A percentile compares a stretch with the other conserved stretches of the same genome.
These are phyloP conservation scores for Pontederia crassipes DNA, from an alignment of 176 grass and related monocot species.

Conservation along the genomic window DNA sequence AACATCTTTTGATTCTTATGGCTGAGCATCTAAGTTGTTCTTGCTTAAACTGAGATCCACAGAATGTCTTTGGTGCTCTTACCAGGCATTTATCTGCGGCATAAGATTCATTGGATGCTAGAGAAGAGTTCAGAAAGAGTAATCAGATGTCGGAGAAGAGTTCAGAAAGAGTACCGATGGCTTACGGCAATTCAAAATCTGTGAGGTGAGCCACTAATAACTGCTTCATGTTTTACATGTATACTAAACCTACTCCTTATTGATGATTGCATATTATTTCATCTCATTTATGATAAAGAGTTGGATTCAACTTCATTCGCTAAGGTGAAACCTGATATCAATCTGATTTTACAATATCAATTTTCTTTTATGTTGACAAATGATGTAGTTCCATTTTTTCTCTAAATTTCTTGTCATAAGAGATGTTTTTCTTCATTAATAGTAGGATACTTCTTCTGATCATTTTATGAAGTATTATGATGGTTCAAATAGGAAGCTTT, in stretches of 20 bases:
- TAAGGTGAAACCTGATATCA: no score
- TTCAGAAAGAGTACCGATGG: conserved; percentile 31
- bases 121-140: neutral
- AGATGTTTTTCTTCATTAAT: no score
- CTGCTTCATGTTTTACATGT: no score
- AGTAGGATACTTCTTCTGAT: neutral
- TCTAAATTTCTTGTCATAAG: no score
- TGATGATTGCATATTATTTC: neutral
- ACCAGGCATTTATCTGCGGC: conserved; percentile 29
- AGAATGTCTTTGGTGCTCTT: conserved; percentile 7
- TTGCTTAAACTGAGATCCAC: conserved; percentile 21
- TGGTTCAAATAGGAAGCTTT: neutral
- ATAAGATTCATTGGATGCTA: conserved; percentile 1
- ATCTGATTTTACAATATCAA: no score
- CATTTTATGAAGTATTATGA: neutral
- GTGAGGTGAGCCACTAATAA: conserved; percentile 36
- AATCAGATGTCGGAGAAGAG: neutral
- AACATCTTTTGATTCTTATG: conserved; percentile 40
- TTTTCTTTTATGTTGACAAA: no score
- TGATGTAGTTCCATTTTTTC: no score
- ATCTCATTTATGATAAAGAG: neutral
- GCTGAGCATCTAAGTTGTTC: conserved; percentile 12
- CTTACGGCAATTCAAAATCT: conserved; percentile 31
- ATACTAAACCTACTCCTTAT: neutral
- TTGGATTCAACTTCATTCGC: no score